These are phyloP conservation scores for Sphagnum fallax DNA, from an alignment of 228 moss, liverwort and hornwort genomes.

Conservation along the genomic window DNA sequence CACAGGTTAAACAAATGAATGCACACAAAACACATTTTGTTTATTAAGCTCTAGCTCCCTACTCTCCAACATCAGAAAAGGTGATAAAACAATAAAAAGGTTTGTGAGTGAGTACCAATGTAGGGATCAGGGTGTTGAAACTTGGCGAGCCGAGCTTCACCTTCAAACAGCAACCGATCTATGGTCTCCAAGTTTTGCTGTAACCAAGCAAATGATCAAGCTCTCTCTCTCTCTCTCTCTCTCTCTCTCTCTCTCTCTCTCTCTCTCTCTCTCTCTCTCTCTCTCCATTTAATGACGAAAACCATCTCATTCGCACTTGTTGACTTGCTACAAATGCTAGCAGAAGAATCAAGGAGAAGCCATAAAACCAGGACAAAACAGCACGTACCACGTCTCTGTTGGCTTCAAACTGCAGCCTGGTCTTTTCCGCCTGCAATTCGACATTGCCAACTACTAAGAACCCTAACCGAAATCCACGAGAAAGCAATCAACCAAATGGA, in stretches of 20 bases:
- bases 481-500: background rate
- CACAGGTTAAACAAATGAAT: background rate
- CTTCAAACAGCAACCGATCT: conserved; percentile 63
- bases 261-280: background rate
- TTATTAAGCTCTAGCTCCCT: background rate
- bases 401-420: conserved; percentile 62
- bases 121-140: conserved; percentile 80
- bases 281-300: background rate
- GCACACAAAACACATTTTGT: background rate
- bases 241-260: background rate
- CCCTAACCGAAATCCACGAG: background rate
- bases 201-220: conserved; percentile 6
- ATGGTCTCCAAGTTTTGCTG: conserved; percentile 64
- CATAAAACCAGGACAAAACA: background rate
- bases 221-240: background rate
- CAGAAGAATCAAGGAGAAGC: background rate
- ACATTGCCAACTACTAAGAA: background rate
- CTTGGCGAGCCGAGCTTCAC: conserved; percentile 55
- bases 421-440: conserved; percentile 61
- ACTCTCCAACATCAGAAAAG: background rate
- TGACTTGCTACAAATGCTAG: background rate
- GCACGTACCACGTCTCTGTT: conserved; percentile 72
- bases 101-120: conserved; percentile 24
- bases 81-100: background rate
- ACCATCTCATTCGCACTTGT: background rate